Base-by-base conservation (phyloP, 2,329 filamentous ascomycete genomes). In the Tolypocladium nubicola region DNA sequence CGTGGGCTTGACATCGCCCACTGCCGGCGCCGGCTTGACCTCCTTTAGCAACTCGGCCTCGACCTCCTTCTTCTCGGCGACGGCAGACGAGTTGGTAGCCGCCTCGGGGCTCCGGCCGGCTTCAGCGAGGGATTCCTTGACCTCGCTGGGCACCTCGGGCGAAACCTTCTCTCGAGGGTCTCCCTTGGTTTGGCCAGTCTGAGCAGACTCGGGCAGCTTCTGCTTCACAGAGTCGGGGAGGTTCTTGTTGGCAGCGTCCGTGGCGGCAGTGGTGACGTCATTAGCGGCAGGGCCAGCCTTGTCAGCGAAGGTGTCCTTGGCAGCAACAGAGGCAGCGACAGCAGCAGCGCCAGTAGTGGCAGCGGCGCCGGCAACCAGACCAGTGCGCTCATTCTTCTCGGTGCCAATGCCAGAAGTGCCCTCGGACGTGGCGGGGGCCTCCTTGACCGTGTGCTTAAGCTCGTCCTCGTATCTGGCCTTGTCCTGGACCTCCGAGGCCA, bases 11-110 rank as follows among this genome's bases (percentile, higher is more conserved):
- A 70, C 58, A 45, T 73, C 73, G 43, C 59, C 65, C 0, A 67
- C 63, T 14, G 69, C 66, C 62, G 75, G 65, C 56, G 68, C 67
- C 55, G 72, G 68, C 69, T 80, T 77, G 60, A 85, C 79, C 70
- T 88, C 82, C 62, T 83, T 79, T 53, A 91, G 76, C 10, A 95
- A 77, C 73, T 96, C 87, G 33, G 82, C 71, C 75, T 95, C 90
- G 6, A 91, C 79, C 11, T 77, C 79, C 69, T 82, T 83, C 81
- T 94, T 94, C 64, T 92, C 88, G 61, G 81, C 74, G 8, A 94
- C 88, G 21, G 85, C 87, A 57, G 79, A 78, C 1, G 83, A 76
- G 70, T 85, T 87, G 57, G 81, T 80, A 40, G 87, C 82, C 39
- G 89, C 89, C 72, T 94, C 90, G 10, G 89, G 86, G 60, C 76